Evolutionary conservation across 306 rosid species (phyloP).

Genomic region (Glycyrrhiza uralensis): DNA sequence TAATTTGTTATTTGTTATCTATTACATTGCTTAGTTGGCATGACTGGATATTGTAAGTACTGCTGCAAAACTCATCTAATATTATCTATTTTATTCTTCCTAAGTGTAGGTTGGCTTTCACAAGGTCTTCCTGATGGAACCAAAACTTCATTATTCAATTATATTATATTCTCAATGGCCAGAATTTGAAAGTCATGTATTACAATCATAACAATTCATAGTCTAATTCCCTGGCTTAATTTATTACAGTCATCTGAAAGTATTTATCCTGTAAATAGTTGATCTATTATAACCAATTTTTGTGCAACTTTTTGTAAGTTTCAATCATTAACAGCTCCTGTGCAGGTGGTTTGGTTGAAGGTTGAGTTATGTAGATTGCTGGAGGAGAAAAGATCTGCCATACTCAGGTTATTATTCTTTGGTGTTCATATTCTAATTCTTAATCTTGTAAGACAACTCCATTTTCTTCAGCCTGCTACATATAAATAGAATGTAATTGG

Average conservation of each 20-base stretch:
- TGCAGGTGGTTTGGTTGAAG: constrained; percentile 92
- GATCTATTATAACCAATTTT: constrained; percentile 16
- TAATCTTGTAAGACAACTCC: constrained; percentile 3
- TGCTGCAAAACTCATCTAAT: not conserved
- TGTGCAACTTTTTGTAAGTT: constrained; percentile 32
- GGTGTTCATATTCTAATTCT: constrained; percentile 8
- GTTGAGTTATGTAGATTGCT: constrained; percentile 85
- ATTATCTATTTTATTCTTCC: not conserved
- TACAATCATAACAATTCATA: constrained; percentile 12
- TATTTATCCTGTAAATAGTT: constrained; percentile 16
- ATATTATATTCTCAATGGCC: constrained; percentile 4
- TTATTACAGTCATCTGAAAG: constrained; percentile 14
- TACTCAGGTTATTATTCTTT: constrained; percentile 60
- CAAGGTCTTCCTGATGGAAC: constrained; percentile 7
- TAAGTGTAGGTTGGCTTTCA: not conserved
- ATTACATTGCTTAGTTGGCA: constrained; percentile 2
- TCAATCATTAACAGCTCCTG: constrained; percentile 44
- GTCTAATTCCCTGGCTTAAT: constrained; percentile 11
- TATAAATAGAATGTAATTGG: constrained; percentile 12
- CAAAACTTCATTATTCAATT: not conserved
- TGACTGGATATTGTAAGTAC: not conserved
- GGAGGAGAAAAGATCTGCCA: constrained; percentile 90
- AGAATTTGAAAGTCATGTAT: constrained; percentile 2
- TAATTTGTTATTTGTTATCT: constrained; percentile 1
- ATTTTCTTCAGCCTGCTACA: constrained; percentile 13